A percentile compares a stretch with the other conserved stretches of the same genome.
Evolutionary conservation across 78 protist species (phyloP).

Genomic region (Dictyostelium intermedium): DNA sequence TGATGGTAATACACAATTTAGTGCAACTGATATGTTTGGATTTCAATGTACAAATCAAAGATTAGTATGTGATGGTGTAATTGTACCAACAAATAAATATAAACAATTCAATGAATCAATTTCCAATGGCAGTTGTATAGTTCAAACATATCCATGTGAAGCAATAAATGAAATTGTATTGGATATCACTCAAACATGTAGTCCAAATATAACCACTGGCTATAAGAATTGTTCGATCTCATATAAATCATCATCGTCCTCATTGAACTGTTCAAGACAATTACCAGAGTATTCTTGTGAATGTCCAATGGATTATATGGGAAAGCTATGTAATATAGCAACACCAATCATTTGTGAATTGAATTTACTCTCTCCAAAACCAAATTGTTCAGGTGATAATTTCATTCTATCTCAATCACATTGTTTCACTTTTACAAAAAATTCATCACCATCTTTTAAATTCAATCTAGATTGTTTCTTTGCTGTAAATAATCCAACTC

Average conservation of each 20-base stretch:
- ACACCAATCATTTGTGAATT: constrained; percentile 23
- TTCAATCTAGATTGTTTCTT: constrained; percentile 13
- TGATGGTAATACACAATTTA: constrained; percentile 17
- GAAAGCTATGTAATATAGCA: not conserved
- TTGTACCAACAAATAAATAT: not conserved
- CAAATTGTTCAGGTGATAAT: constrained; percentile 41
- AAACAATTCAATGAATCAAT: not conserved
- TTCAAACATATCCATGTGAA: not conserved
- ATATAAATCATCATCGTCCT: not conserved
- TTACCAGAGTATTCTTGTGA: not conserved
- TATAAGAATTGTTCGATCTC: not conserved
- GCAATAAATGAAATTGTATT: not conserved
- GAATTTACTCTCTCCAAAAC: not conserved
- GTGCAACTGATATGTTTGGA: not conserved
- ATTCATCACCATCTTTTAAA: not conserved
- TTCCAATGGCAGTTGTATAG: constrained; percentile 30
- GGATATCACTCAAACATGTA: not conserved
- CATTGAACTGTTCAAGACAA: constrained; percentile 1
- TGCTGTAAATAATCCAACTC: not conserved
- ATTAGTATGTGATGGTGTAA: constrained; percentile 18
- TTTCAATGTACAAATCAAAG: constrained; percentile 3
- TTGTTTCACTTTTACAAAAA: not conserved
- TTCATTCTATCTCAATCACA: not conserved
- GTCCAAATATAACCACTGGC: too few relatives aligned
- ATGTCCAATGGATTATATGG: constrained; percentile 30